These are phyloP conservation scores for Calonectria pteridis DNA, from an alignment of 2,329 filamentous ascomycete species.

Conservation along the genomic window DNA sequence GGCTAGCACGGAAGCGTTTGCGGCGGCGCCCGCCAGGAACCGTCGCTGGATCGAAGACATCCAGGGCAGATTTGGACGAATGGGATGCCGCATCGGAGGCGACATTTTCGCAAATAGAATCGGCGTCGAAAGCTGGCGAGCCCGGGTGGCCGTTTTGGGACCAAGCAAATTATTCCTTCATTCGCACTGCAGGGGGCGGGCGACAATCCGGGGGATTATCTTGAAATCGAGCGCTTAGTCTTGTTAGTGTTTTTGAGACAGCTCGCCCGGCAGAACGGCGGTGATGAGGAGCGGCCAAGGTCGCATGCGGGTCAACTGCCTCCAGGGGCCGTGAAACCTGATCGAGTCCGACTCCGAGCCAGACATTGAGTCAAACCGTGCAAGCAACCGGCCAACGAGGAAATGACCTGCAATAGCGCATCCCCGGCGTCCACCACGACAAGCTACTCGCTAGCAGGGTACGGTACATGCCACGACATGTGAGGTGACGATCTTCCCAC, in stretches of 20 bases:
- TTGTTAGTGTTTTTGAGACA: not conserved
- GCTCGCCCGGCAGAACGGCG: not conserved
- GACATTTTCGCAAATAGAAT: not conserved
- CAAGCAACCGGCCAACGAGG: not conserved
- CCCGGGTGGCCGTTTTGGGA: not conserved
- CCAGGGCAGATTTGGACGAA: not conserved
- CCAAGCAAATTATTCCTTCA: not conserved
- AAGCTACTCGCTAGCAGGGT: not conserved
- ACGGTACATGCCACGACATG: not conserved
- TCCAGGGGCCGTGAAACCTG: constrained; percentile 6
- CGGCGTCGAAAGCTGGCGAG: not conserved
- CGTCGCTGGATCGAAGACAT: not conserved
- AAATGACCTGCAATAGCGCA: not conserved
- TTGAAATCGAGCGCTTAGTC: not conserved
- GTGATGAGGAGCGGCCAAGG: not conserved
- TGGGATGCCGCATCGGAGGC: not conserved
- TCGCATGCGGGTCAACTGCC: too few species aligned
- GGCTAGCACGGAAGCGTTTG: not conserved
- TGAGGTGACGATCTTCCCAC: constrained; percentile 14
- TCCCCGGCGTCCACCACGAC: not conserved
- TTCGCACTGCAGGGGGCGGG: not conserved
- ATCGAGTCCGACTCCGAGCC: not conserved
- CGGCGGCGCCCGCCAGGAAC: constrained; percentile 2
- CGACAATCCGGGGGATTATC: not conserved
- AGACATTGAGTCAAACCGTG: not conserved